Evolutionary conservation across 306 rosid genomes (phyloP).

Genomic region (Argentina anserina): DNA sequence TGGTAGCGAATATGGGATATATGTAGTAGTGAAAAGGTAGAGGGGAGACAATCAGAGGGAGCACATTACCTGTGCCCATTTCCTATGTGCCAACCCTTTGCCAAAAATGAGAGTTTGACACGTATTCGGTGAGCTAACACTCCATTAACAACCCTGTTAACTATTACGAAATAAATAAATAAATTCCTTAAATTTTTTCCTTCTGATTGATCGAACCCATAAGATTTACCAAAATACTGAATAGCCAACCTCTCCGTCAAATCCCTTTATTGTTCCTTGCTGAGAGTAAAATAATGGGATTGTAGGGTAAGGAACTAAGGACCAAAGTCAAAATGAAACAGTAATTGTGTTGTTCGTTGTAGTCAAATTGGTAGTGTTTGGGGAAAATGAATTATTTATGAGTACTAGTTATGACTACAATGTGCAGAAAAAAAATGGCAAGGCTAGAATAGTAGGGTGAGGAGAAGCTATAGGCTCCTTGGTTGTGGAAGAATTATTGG

Average conservation of each 20-base stretch:
- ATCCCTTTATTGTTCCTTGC: too few species aligned
- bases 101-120: too few species aligned
- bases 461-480: background rate
- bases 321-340: slow-evolving; percentile 35
- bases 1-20: slow-evolving; percentile 10
- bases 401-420: background rate
- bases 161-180: too few species aligned
- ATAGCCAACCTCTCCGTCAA: too few species aligned
- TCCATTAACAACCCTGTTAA: too few species aligned
- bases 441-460: background rate
- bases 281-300: slow-evolving; percentile 15
- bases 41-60: slow-evolving; percentile 3
- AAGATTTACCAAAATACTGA: too few species aligned
- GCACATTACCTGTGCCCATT: too few species aligned
- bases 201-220: too few species aligned
- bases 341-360: background rate
- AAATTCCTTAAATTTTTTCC: too few species aligned
- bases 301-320: slow-evolving; percentile 22
- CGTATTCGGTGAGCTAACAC: too few species aligned
- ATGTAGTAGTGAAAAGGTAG: slow-evolving; percentile 15
- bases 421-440: background rate
- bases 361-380: background rate
- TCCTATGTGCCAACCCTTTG: too few species aligned
- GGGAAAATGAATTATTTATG: background rate
- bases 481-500: slow-evolving; percentile 31